Conservation (phyloP, 2,329 filamentous ascomycete genomes). For the Colletotrichum sidae region DNA sequence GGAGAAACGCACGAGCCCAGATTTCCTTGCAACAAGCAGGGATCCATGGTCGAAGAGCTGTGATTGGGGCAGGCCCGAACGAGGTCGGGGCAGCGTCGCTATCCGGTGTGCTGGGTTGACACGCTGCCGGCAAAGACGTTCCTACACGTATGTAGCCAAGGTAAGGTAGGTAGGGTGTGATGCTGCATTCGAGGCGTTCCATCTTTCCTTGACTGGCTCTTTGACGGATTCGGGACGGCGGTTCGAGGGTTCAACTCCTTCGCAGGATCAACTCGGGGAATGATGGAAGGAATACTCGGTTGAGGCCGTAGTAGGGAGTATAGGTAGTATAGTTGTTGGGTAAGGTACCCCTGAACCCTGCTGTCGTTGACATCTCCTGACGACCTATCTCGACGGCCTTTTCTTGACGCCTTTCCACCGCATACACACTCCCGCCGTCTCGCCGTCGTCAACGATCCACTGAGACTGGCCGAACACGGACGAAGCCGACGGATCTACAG, state of each 20-base stretch:
- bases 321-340: neutral
- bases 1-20: constrained; percentile 11
- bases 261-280: neutral
- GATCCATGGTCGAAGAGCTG: neutral
- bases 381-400: too few species aligned
- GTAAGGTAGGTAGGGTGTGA: too few species aligned
- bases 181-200: too few species aligned
- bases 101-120: neutral
- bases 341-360: constrained; percentile 21
- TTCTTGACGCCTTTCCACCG: neutral
- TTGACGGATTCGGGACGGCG: neutral
- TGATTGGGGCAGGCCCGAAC: constrained; percentile 17
- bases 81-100: neutral
- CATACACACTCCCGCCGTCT: neutral
- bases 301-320: constrained; percentile 1
- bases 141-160: too few species aligned
- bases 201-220: too few species aligned
- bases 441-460: neutral
- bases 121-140: constrained; percentile 8
- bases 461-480: neutral
- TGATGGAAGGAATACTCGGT: constrained; percentile 3
- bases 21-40: too few species aligned
- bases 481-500: neutral
- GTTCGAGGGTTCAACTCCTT: constrained; percentile 20
- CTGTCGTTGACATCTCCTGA: neutral